These are phyloP conservation scores for Lactifluus pinguis DNA, from an alignment of 768 basidiomycete species.

Conservation along the genomic window DNA sequence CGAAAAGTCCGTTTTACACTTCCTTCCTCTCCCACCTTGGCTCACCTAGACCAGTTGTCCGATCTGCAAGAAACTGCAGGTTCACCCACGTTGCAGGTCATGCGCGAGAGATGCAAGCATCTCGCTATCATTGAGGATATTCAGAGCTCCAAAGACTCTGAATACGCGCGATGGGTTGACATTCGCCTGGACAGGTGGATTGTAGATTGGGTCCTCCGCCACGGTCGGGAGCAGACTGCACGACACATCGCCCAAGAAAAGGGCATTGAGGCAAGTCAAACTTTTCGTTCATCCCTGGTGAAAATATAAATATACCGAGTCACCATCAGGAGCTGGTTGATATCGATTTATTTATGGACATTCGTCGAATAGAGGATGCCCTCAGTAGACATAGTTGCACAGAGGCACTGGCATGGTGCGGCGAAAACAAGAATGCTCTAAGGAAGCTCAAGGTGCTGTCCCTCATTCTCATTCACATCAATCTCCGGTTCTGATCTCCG, in stretches of 20 bases:
- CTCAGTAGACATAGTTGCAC: conserved; percentile 67
- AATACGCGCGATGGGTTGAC: conserved; percentile 71
- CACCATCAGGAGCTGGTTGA: conserved; percentile 77
- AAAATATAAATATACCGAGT: not conserved
- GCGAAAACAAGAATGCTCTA: conserved; percentile 87
- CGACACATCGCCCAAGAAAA: conserved; percentile 64
- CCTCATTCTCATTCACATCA: conserved; percentile 1
- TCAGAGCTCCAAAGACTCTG: conserved; percentile 40
- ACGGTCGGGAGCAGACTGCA: conserved; percentile 71
- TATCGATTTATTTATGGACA: conserved; percentile 85
- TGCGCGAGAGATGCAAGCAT: conserved; percentile 67
- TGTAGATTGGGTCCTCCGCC: conserved; percentile 85
- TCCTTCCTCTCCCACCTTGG: not conserved
- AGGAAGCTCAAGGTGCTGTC: conserved; percentile 74
- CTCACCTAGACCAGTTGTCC: conserved; percentile 32
- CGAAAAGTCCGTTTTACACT: conserved; percentile 55
- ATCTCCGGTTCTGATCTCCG: not conserved
- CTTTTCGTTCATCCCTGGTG: not conserved
- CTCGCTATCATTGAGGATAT: conserved; percentile 55
- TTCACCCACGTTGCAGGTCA: conserved; percentile 56
- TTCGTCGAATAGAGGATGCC: conserved; percentile 77
- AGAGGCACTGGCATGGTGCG: conserved; percentile 92
- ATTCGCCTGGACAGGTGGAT: conserved; percentile 80
- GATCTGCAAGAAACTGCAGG: conserved; percentile 41
- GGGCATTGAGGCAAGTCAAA: conserved; percentile 59